Conservation (phyloP, 1,284 basidiomycete genomes). For the Caloboletus firmus region DNA sequence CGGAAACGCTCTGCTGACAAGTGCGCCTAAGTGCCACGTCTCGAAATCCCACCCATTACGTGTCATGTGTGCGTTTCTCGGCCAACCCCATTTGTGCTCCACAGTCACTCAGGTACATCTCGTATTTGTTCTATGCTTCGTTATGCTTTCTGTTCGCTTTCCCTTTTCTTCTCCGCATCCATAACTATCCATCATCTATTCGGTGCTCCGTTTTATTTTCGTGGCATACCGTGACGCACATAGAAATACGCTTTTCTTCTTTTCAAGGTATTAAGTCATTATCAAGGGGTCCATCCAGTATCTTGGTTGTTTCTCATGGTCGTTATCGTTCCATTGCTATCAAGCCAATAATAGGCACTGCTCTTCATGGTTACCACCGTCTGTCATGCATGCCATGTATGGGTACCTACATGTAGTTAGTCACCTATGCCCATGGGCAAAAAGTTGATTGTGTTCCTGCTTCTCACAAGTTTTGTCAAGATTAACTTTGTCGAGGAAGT, state of each 20-base stretch:
- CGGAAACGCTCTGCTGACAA: constrained; percentile 35
- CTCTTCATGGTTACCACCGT: neutral
- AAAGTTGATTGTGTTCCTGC: neutral
- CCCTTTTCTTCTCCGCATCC: constrained; percentile 13
- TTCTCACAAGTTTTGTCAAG: neutral
- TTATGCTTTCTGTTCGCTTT: constrained; percentile 21
- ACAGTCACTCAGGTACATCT: neutral
- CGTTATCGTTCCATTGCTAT: constrained; percentile 8
- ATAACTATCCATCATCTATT: constrained; percentile 30
- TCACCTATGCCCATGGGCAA: constrained; percentile 10
- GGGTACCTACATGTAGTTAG: neutral
- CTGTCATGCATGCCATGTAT: constrained; percentile 2
- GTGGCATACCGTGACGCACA: constrained; percentile 25
- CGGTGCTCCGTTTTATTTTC: constrained; percentile 7
- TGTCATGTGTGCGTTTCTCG: constrained; percentile 10
- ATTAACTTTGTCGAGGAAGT: neutral
- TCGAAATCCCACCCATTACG: constrained; percentile 3
- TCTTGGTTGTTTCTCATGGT: constrained; percentile 20
- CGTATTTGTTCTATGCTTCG: constrained; percentile 16
- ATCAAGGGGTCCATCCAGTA: constrained; percentile 10
- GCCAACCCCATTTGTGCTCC: neutral
- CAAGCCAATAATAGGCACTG: constrained; percentile 1
- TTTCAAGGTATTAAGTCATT: constrained; percentile 9
- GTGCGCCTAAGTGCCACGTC: constrained; percentile 15
- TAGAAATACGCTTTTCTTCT: constrained; percentile 14